A percentile compares a stretch with the other conserved stretches of the same genome.
These are phyloP conservation scores for Phytopythium mirpurense DNA, from an alignment of 352 stramenopile species.

Conservation along the genomic window DNA sequence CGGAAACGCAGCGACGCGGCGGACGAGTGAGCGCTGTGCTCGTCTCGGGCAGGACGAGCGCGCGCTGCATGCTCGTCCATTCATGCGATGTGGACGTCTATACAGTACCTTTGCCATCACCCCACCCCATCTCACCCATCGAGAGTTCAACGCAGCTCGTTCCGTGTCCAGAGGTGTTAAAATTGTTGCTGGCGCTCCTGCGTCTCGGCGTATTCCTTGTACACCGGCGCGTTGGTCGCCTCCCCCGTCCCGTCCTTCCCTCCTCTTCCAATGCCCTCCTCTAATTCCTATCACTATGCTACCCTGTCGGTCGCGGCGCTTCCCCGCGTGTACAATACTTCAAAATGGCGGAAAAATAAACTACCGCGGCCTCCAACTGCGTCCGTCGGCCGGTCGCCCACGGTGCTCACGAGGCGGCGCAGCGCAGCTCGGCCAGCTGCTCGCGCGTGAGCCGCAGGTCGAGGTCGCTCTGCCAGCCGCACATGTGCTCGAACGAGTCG, in stretches of 20 bases:
- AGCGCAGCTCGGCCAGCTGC: conserved; percentile 72
- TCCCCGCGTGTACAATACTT: conserved; percentile 3
- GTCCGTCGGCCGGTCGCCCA: too few species aligned
- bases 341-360: conserved; percentile 7
- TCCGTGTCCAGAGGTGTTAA: too few species aligned
- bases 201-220: conserved; percentile 6
- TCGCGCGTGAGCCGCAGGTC: conserved; percentile 71
- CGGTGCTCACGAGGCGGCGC: conserved; percentile 32
- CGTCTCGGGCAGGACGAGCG: too few species aligned
- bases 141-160: too few species aligned
- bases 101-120: too few species aligned
- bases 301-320: not conserved
- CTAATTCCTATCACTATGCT: conserved; percentile 6
- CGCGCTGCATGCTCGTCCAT: too few species aligned
- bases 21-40: not conserved
- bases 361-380: too few species aligned
- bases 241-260: too few species aligned
- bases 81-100: not conserved
- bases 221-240: not conserved
- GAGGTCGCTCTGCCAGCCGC: conserved; percentile 59
- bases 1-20: not conserved
- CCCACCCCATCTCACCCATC: too few species aligned
- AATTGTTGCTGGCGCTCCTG: too few species aligned
- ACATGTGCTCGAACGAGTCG: conserved; percentile 87
- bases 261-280: too few species aligned